These are phyloP conservation scores for Chrysosporium queenslandicum DNA, from an alignment of 2,329 filamentous ascomycete species.

Conservation along the genomic window DNA sequence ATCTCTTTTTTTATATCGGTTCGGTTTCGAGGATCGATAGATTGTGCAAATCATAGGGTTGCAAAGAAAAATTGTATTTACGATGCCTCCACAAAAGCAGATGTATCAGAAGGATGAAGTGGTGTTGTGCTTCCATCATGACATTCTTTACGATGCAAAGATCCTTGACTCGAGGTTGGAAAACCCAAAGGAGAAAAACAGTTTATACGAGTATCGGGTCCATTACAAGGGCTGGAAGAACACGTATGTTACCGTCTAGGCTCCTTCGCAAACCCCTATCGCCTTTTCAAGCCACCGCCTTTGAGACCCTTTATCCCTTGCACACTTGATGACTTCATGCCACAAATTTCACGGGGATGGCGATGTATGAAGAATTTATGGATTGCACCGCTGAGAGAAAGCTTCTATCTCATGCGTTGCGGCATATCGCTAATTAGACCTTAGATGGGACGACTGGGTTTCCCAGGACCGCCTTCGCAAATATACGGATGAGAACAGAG, in stretches of 20 bases:
- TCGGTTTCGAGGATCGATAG: not conserved
- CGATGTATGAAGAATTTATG: too few species aligned
- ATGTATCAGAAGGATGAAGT: conserved; percentile 70
- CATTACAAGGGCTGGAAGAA: conserved; percentile 99
- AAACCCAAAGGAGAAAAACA: conserved; percentile 56
- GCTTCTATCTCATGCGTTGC: not conserved
- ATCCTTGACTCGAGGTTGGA: conserved; percentile 65
- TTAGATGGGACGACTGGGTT: conserved; percentile 97
- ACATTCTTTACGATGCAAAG: conserved; percentile 95
- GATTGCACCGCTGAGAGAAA: not conserved
- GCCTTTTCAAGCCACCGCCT: not conserved
- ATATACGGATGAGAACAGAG: conserved; percentile 88
- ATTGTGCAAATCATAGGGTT: not conserved
- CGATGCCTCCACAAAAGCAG: conserved; percentile 41
- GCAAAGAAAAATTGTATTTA: not conserved
- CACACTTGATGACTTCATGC: not conserved
- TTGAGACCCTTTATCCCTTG: not conserved
- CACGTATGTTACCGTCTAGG: conserved; percentile 50
- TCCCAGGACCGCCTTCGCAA: conserved; percentile 86
- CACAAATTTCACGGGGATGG: too few species aligned
- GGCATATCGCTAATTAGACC: not conserved
- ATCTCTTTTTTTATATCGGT: not conserved
- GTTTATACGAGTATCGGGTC: conserved; percentile 75
- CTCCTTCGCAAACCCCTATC: not conserved
- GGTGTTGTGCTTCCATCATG: conserved; percentile 92